Evolutionary conservation across 2,329 filamentous ascomycete species (phyloP).

Genomic region (Capronia epimyces): DNA sequence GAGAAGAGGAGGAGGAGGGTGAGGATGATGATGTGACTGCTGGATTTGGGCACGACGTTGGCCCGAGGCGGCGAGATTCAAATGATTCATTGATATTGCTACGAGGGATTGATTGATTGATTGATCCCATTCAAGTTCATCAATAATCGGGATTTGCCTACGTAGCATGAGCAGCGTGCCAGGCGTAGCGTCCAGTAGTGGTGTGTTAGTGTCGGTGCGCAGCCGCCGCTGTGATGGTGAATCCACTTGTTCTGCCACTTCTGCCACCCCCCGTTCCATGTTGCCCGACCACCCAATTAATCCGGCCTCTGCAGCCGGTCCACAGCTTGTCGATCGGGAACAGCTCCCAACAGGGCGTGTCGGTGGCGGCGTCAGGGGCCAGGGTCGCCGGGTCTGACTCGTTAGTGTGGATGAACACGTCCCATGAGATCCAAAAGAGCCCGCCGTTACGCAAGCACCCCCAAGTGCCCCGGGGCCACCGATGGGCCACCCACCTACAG

Average conservation of each 20-base stretch:
- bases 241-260: background rate
- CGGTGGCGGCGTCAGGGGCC: background rate
- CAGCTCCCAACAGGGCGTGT: conserved; percentile 5
- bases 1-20: background rate
- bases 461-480: background rate
- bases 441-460: conserved; percentile 8
- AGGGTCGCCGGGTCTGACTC: background rate
- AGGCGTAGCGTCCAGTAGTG: background rate
- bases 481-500: background rate
- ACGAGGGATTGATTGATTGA: background rate
- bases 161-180: conserved; percentile 1
- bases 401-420: conserved; percentile 1
- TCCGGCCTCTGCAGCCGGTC: conserved; percentile 1
- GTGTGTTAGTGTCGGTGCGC: conserved; percentile 16
- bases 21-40: background rate
- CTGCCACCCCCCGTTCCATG: background rate
- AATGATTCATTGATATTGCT: background rate
- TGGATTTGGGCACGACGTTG: background rate
- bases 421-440: conserved; percentile 5
- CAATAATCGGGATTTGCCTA: background rate
- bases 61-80: background rate
- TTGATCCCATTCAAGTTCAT: background rate
- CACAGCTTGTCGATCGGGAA: conserved; percentile 20
- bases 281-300: conserved; percentile 1
- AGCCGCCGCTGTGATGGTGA: conserved; percentile 23